A percentile compares a stretch with the other conserved stretches of the same genome.
Conservation (phyloP, 2,329 filamentous ascomycete genomes). For the Fusarium redolens region DNA sequence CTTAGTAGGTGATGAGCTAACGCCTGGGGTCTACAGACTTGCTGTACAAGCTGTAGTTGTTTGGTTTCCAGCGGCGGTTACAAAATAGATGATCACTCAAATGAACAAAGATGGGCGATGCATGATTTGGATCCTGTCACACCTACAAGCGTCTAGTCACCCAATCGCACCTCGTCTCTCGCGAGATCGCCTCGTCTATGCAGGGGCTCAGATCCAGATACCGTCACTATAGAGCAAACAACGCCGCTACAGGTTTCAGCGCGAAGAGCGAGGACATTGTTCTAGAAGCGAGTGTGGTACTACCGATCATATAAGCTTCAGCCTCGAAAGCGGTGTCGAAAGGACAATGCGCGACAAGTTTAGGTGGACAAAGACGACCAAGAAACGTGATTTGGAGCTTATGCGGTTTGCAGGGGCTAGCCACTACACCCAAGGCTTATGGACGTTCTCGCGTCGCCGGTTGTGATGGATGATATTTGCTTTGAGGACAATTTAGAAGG, state of each 20-base stretch:
- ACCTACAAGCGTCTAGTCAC: background rate
- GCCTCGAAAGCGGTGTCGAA: background rate
- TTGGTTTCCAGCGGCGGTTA: background rate
- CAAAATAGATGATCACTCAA: background rate
- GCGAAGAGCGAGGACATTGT: conserved; percentile 10
- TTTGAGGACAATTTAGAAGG: background rate
- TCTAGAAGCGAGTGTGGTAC: background rate
- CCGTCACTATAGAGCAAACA: background rate
- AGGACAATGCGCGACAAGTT: background rate
- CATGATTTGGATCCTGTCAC: background rate
- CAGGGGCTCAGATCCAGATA: background rate
- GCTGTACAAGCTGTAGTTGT: background rate
- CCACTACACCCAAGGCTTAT: background rate
- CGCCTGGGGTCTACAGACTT: background rate
- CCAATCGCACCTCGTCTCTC: background rate
- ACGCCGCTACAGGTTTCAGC: background rate
- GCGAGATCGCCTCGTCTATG: background rate
- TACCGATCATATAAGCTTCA: background rate
- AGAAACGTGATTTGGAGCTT: background rate
- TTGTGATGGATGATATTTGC: background rate
- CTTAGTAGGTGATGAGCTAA: background rate
- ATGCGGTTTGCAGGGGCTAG: background rate
- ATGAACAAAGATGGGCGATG: background rate
- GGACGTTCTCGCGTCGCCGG: background rate
- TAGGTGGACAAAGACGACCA: background rate